Base-by-base conservation (phyloP, 306 rosid species). In the Quercus rubra region DNA sequence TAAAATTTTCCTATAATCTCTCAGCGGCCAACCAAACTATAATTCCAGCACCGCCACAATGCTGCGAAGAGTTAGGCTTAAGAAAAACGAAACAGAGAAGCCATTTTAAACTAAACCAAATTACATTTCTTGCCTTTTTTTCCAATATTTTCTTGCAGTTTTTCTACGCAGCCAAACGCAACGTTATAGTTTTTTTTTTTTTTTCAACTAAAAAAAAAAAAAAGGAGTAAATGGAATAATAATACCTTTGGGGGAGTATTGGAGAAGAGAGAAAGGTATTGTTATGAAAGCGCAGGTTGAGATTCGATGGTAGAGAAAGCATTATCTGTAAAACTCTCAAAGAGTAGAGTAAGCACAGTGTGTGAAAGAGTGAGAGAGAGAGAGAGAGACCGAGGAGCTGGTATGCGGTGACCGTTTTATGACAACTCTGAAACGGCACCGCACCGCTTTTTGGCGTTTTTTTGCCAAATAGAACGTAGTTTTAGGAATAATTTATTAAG, bases 291-390 rank as follows among this genome's bases (percentile, higher is more conserved):
- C 15, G 25, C n/a, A 35, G 6, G 72, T 31, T 35, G 14, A 69
- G 80, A 59, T 61, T 52, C 20, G 80, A 77, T 27, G 85, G 63
- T 27, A 79, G 80, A 55, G 85, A 77, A 62, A 63, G 78, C 85
- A 84, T 84, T 68, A 38, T 67, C 80, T 11, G 4, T 49, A 11
- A 49, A 49, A 49, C 54, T 49, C 54, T 27, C 30, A 35, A 25
- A 63, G 70, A 63, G 11, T 3, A 12, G 43, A 25, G 70, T 19
- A 49, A 41, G n/a, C 2, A 3, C 1, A 49, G 15, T 1, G 5
- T 21, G 33, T 4, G 27, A 21, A 70, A 18, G 30, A 41, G 33
- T 2, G 27, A 21, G 78, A 18, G 30, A 41, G 59, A 10, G 11
- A 9, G 64, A 11, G 64, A 20, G 64, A 1, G 54, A 49, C 15